These are phyloP conservation scores for Tulasnella sp. DNA, from an alignment of 768 basidiomycete genomes.

Conservation along the genomic window DNA sequence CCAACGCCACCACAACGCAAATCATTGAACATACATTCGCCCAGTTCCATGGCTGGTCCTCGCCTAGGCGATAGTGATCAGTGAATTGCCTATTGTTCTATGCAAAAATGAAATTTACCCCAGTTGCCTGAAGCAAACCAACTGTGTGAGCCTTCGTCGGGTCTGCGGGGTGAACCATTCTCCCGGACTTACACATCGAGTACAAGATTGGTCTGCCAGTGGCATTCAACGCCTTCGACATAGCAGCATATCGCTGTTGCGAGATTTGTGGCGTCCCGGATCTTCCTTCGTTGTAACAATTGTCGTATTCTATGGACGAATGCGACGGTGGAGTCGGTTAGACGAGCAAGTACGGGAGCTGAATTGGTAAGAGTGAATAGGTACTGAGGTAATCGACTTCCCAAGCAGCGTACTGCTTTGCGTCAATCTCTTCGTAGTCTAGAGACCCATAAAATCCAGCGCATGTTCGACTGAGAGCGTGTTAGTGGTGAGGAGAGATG, in stretches of 20 bases:
- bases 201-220: conserved; percentile 49
- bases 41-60: conserved; percentile 47
- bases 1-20: background rate
- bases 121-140: conserved; percentile 12
- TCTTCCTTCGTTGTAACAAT: conserved; percentile 47
- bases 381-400: conserved; percentile 44
- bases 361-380: background rate
- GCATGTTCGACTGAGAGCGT: conserved; percentile 35
- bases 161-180: background rate
- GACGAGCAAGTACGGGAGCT: background rate
- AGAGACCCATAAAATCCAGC: conserved; percentile 42
- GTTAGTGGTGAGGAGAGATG: background rate
- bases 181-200: conserved; percentile 50
- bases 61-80: background rate
- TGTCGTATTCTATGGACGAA: conserved; percentile 42
- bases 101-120: background rate
- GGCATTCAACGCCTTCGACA: conserved; percentile 46
- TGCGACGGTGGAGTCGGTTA: background rate
- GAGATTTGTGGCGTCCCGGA: conserved; percentile 18
- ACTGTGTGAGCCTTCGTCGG: background rate
- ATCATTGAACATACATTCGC: conserved; percentile 31
- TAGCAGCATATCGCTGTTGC: conserved; percentile 33
- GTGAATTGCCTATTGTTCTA: background rate
- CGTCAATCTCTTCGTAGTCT: conserved; percentile 47
- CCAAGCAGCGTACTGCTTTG: conserved; percentile 49